Evolutionary conservation across 2,329 filamentous ascomycete genomes (phyloP).

Genomic region (Tolypocladium inflatum): DNA sequence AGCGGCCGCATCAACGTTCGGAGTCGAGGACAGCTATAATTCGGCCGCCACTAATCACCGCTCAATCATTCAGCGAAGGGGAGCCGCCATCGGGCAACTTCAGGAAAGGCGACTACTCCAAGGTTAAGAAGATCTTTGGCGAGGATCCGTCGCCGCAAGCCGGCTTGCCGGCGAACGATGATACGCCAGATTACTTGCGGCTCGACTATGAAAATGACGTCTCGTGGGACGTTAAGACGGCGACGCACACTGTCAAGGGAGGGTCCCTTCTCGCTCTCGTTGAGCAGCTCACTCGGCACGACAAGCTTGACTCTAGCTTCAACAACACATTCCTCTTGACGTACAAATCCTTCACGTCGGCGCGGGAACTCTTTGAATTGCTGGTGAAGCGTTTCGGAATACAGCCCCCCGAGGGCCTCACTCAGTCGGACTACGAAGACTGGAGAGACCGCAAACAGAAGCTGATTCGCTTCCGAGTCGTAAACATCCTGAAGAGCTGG

Average conservation of each 20-base stretch:
- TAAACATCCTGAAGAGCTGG: slow-evolving; percentile 98
- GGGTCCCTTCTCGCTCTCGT: slow-evolving; percentile 83
- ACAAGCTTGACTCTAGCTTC: slow-evolving; percentile 89
- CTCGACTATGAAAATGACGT: slow-evolving; percentile 86
- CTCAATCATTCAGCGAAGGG: slow-evolving; percentile 58
- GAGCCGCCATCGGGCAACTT: slow-evolving; percentile 40
- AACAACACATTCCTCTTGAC: slow-evolving; percentile 97
- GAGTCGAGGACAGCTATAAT: slow-evolving; percentile 39
- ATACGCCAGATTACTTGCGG: slow-evolving; percentile 73
- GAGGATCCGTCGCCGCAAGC: slow-evolving; percentile 48
- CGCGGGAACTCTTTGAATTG: slow-evolving; percentile 84
- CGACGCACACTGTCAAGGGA: slow-evolving; percentile 70
- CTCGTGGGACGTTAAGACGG: slow-evolving; percentile 76
- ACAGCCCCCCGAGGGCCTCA: slow-evolving; percentile 78
- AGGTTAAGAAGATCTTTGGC: slow-evolving; percentile 57
- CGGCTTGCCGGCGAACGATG: slow-evolving; percentile 49
- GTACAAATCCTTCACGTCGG: slow-evolving; percentile 89
- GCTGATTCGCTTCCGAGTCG: slow-evolving; percentile 87
- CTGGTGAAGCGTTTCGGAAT: slow-evolving; percentile 86
- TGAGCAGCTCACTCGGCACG: slow-evolving; percentile 90
- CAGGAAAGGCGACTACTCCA: slow-evolving; percentile 52
- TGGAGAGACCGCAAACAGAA: slow-evolving; percentile 96
- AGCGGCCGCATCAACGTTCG: slow-evolving; percentile 43
- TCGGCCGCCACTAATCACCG: slow-evolving; percentile 38
- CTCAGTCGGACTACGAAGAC: slow-evolving; percentile 63